A percentile compares a stretch with the other conserved stretches of the same genome.
These are phyloP conservation scores for Paratinospora sagittata DNA, from an alignment of 164 flowering plant genomes.

Conservation along the genomic window DNA sequence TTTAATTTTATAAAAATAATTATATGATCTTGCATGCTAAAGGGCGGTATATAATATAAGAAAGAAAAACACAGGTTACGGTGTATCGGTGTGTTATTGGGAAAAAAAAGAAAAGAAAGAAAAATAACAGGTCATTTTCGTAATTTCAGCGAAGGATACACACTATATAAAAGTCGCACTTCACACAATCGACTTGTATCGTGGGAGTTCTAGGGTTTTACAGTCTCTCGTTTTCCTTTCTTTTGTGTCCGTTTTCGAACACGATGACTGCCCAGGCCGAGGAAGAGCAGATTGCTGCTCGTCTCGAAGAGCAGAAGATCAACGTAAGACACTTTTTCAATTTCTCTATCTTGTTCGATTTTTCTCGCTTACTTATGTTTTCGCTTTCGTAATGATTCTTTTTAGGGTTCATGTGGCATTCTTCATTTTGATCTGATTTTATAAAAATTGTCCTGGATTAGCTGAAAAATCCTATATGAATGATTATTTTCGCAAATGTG, in stretches of 20 bases:
- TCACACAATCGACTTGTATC: too few relatives aligned
- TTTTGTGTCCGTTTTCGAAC: background rate
- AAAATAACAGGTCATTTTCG: background rate
- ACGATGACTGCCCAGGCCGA: conserved; percentile 56
- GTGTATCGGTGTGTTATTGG: too few relatives aligned
- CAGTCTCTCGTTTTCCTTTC: background rate
- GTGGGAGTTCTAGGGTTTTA: conserved; percentile 7
- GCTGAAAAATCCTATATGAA: background rate
- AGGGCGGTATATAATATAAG: too few relatives aligned
- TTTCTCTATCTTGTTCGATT: background rate
- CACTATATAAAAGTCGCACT: background rate
- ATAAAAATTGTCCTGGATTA: background rate
- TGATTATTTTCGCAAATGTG: background rate
- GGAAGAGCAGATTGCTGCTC: conserved; percentile 61
- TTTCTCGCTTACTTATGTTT: background rate
- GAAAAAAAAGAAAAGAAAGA: too few relatives aligned
- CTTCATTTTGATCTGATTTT: background rate
- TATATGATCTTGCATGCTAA: too few relatives aligned
- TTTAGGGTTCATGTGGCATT: background rate
- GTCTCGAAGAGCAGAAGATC: conserved; percentile 50
- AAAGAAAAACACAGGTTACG: too few relatives aligned
- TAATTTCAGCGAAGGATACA: background rate
- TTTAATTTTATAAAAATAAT: too few relatives aligned
- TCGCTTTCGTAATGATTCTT: background rate
- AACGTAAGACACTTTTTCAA: conserved; percentile 26